Evolutionary conservation across 129 eudicot genomes (phyloP).

Genomic region (Pseudognaphalium luteoalbum): DNA sequence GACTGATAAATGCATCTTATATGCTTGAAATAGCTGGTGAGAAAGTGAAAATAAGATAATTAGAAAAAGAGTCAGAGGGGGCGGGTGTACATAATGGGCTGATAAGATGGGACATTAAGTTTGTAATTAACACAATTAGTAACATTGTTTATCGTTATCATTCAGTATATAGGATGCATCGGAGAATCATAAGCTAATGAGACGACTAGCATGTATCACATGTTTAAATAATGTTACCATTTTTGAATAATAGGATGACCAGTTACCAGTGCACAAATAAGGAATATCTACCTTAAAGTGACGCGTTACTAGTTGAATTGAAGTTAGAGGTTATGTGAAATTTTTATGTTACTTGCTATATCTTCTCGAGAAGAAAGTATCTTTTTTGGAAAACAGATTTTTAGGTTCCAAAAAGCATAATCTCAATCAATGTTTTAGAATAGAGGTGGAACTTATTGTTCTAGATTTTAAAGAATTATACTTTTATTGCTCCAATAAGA

Average conservation of each 20-base stretch:
- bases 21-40: too few species aligned
- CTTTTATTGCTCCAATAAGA: neutral
- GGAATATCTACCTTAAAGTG: neutral
- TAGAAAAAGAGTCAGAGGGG: too few species aligned
- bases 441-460: neutral
- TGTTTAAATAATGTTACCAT: neutral
- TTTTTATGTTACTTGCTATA: neutral
- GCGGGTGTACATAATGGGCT: too few species aligned
- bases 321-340: slow-evolving; percentile 9
- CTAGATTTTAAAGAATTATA: neutral
- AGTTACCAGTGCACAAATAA: neutral
- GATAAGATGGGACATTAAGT: too few species aligned
- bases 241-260: neutral
- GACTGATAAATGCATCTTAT: too few species aligned
- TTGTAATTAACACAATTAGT: too few species aligned
- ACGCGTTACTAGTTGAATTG: neutral
- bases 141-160: too few species aligned
- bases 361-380: neutral
- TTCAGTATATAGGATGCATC: too few species aligned
- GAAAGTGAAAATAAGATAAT: too few species aligned
- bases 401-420: neutral
- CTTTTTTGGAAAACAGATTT: neutral
- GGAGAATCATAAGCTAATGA: too few species aligned
- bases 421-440: neutral
- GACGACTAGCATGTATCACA: neutral